These are phyloP conservation scores for Trichoderma cornu-damae DNA, from an alignment of 2,329 filamentous ascomycete species.

Conservation along the genomic window DNA sequence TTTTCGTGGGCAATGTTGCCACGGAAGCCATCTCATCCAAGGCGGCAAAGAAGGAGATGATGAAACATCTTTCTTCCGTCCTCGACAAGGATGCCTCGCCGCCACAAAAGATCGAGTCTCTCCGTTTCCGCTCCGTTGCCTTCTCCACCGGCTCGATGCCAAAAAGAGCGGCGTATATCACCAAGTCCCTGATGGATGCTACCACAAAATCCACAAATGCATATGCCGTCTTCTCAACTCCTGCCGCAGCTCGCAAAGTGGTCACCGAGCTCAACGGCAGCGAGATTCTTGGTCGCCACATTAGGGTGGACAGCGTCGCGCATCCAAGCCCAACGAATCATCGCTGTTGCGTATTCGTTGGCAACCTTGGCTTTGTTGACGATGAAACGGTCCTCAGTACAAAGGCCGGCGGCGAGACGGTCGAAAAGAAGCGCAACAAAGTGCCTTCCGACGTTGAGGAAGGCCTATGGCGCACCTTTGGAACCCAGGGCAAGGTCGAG, in stretches of 20 bases:
- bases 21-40: conserved; percentile 78
- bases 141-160: conserved; percentile 73
- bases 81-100: conserved; percentile 49
- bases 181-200: conserved; percentile 80
- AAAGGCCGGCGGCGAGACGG: conserved; percentile 59
- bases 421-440: conserved; percentile 68
- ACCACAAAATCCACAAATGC: conserved; percentile 93
- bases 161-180: conserved; percentile 91
- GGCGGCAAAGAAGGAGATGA: conserved; percentile 68
- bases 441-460: conserved; percentile 83
- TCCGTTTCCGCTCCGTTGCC: conserved; percentile 90
- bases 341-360: conserved; percentile 89
- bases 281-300: conserved; percentile 75
- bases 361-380: conserved; percentile 93
- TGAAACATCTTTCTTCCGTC: conserved; percentile 73
- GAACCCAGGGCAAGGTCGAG: conserved; percentile 73
- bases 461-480: conserved; percentile 80
- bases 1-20: conserved; percentile 91
- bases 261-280: conserved; percentile 76
- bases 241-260: conserved; percentile 69
- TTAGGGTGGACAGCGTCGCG: conserved; percentile 85
- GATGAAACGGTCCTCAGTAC: conserved; percentile 71
- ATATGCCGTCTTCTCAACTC: conserved; percentile 81
- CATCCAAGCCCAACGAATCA: conserved; percentile 80
- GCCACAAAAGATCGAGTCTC: conserved; percentile 74